These are phyloP conservation scores for Alternaria dauci DNA, from an alignment of 2,329 filamentous ascomycete genomes.

Conservation along the genomic window DNA sequence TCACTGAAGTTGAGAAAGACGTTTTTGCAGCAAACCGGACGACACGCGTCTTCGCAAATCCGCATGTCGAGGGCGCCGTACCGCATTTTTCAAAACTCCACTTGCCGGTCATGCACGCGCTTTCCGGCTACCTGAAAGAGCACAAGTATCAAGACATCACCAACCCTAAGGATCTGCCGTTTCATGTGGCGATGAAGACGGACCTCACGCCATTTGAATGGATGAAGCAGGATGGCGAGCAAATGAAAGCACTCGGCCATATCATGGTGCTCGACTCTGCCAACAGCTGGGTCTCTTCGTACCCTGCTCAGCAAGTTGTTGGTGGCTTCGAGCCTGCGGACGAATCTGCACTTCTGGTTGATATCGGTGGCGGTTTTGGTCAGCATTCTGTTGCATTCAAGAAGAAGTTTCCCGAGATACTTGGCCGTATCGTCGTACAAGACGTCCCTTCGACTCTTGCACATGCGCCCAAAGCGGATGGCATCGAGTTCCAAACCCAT, in stretches of 20 bases:
- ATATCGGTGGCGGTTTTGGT: slow-evolving; percentile 47
- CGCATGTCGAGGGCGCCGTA: slow-evolving; percentile 37
- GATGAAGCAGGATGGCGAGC: slow-evolving; percentile 32
- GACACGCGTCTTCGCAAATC: slow-evolving; percentile 39
- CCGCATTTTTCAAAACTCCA: slow-evolving; percentile 35
- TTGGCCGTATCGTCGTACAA: slow-evolving; percentile 36
- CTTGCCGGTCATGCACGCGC: slow-evolving; percentile 27
- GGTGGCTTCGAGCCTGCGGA: slow-evolving; percentile 20
- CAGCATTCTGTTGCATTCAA: slow-evolving; percentile 36
- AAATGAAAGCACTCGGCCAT: slow-evolving; percentile 40
- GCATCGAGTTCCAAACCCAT: slow-evolving; percentile 40
- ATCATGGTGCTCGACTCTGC: slow-evolving; percentile 38
- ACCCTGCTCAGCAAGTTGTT: slow-evolving; percentile 28
- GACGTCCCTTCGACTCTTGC: slow-evolving; percentile 37
- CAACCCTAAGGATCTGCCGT: slow-evolving; percentile 35
- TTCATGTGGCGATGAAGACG: slow-evolving; percentile 38
- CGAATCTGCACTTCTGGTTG: slow-evolving; percentile 37
- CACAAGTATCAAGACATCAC: slow-evolving; percentile 37
- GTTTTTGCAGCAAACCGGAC: slow-evolving; percentile 40
- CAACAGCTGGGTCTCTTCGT: slow-evolving; percentile 32
- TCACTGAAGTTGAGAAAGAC: slow-evolving; percentile 40
- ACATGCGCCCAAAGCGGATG: slow-evolving; percentile 22
- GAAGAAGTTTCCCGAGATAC: slow-evolving; percentile 20
- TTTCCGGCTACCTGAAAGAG: slow-evolving; percentile 44
- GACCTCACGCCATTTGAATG: slow-evolving; percentile 40